These are phyloP conservation scores for Gossypium anomalum DNA, from an alignment of 345 rosid genomes.

Conservation along the genomic window DNA sequence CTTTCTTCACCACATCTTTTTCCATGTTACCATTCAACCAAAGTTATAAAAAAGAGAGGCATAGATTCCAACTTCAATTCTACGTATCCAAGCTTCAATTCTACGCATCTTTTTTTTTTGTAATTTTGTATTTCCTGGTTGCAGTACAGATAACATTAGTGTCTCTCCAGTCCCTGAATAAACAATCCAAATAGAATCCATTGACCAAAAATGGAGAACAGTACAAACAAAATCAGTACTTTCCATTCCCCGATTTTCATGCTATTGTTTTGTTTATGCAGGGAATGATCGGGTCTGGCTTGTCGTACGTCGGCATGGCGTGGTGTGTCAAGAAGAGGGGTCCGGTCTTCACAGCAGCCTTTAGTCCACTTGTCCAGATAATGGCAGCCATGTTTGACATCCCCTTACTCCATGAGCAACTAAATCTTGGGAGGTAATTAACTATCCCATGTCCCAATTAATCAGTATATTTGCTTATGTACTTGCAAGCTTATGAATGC, in stretches of 20 bases:
- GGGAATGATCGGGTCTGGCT: conserved; percentile 59
- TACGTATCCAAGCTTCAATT: background rate
- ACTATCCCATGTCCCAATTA: background rate
- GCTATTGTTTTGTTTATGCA: conserved; percentile 17
- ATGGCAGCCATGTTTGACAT: conserved; percentile 51
- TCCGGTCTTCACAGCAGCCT: conserved; percentile 61
- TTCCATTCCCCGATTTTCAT: background rate
- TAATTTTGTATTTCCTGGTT: conserved; percentile 1
- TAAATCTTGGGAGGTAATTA: conserved; percentile 60
- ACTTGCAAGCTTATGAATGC: background rate
- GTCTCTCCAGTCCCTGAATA: background rate
- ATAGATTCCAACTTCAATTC: conserved; percentile 8
- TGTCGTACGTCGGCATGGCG: conserved; percentile 57
- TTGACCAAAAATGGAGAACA: background rate
- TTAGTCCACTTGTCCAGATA: conserved; percentile 56
- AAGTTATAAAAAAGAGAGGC: background rate
- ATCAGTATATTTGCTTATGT: background rate
- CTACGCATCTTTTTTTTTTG: background rate
- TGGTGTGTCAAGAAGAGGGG: conserved; percentile 69
- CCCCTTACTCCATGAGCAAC: conserved; percentile 49
- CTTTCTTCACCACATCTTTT: background rate
- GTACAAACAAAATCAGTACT: background rate
- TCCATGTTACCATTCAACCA: background rate
- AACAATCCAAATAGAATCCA: background rate
- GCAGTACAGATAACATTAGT: background rate